Evolutionary conservation across 768 basidiomycete genomes (phyloP), one percentile per base, ranked within the genome.

Genomic region (Auricularia auricula-judae): DNA sequence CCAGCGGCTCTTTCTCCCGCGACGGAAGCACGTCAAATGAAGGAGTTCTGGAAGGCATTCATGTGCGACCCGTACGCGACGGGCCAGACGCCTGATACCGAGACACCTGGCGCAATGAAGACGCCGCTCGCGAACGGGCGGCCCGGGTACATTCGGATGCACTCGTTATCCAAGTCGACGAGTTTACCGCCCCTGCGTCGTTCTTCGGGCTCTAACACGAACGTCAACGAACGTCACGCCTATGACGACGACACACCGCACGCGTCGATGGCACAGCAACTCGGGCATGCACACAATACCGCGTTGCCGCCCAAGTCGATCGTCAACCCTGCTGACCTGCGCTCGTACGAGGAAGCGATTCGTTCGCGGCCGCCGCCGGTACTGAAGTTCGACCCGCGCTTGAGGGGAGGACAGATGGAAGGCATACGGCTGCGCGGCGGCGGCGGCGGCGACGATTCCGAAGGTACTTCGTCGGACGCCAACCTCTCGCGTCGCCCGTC

Each of bases 1-100:
- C 11, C 47, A 51, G 34, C 53, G 63, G 63, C 63, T 3, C 35
- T 58, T 16, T 51, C 21, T 34, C 54, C 47, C 36, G 61, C 35
- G 23, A 64, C 63, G n/a, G 36, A 54, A 34, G 58, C 63, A 11
- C 54, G 63, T 21, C 54, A 64, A 34, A 64, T 58, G 35, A 43
- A 39, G 33, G 63, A 64, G 36, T 58, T 64, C 14, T 64, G 63
- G 63, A 58, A 54, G 53, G 56, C 53, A 5, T 64, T 64, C 63
- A 64, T 64, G 63, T 58, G 34, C 29, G 63, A 64, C 18, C 63
- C 63, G 4, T 64, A 58, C 33, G 63, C 56, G 16, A 59, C 56
- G 29, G 56, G 56, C 4, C 29, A 59, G 23, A 59, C 56, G 29
- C 56, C 56, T 14, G 34, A 51, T 23, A 53, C 54, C 34, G 58